These are phyloP conservation scores for Haplosporangium gracile DNA, from an alignment of 192 early-diverging fungal genomes.

Conservation along the genomic window DNA sequence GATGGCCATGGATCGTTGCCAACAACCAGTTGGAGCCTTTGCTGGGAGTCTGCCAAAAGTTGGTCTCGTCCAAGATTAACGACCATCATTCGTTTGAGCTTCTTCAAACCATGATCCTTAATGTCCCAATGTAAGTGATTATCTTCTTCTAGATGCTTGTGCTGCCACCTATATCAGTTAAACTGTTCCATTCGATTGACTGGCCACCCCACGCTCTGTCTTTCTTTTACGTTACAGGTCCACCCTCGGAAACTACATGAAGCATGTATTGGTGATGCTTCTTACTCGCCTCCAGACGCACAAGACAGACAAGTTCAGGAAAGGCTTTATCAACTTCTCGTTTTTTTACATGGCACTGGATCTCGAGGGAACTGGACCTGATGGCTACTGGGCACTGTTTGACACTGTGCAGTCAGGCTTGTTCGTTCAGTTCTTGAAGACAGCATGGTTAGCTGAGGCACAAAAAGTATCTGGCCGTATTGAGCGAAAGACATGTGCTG, in stretches of 20 bases:
- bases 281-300: slow-evolving; percentile 65
- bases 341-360: slow-evolving; percentile 74
- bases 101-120: slow-evolving; percentile 80
- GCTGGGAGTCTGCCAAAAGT: slow-evolving; percentile 94
- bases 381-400: slow-evolving; percentile 57
- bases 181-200: slow-evolving; percentile 51
- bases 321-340: slow-evolving; percentile 77
- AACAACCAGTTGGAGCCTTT: slow-evolving; percentile 83
- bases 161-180: slow-evolving; percentile 48
- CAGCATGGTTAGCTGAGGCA: slow-evolving; percentile 77
- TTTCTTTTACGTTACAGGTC: slow-evolving; percentile 49
- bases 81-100: slow-evolving; percentile 91
- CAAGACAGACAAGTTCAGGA: slow-evolving; percentile 75
- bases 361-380: slow-evolving; percentile 69
- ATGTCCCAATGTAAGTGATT: slow-evolving; percentile 80
- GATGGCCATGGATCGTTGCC: slow-evolving; percentile 75
- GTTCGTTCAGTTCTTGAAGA: slow-evolving; percentile 74
- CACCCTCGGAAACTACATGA: slow-evolving; percentile 62
- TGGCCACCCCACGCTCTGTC: slow-evolving; percentile 31
- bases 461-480: slow-evolving; percentile 63
- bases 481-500: slow-evolving; percentile 73
- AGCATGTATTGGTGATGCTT: slow-evolving; percentile 59
- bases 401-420: slow-evolving; percentile 59
- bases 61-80: slow-evolving; percentile 85
- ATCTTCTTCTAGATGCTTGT: slow-evolving; percentile 50